A percentile compares a stretch with the other conserved stretches of the same genome.
These are phyloP conservation scores for Penicillium sp. DNA, from an alignment of 2,329 filamentous ascomycete genomes.

Conservation along the genomic window DNA sequence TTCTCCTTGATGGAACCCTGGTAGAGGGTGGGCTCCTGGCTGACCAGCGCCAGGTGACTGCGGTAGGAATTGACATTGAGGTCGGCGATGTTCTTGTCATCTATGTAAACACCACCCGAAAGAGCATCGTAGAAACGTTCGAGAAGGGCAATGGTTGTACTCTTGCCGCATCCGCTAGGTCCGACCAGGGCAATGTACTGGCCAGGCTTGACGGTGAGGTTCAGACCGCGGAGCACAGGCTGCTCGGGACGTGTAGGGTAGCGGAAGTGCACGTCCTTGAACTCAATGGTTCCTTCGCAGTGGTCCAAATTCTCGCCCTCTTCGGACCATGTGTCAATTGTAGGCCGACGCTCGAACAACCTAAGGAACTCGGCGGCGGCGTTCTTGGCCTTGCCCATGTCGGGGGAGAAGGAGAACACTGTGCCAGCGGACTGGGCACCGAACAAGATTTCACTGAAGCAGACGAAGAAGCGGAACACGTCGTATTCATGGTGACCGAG, in stretches of 20 bases:
- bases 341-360: slow-evolving; percentile 77
- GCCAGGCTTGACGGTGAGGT: slow-evolving; percentile 50
- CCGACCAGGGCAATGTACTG: slow-evolving; percentile 73
- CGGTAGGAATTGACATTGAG: slow-evolving; percentile 87
- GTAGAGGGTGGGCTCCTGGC: slow-evolving; percentile 91
- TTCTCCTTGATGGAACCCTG: slow-evolving; percentile 90
- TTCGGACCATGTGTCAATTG: slow-evolving; percentile 76
- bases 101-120: slow-evolving; percentile 73
- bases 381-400: slow-evolving; percentile 89
- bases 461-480: slow-evolving; percentile 88
- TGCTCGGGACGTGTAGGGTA: slow-evolving; percentile 90
- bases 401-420: slow-evolving; percentile 84
- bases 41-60: slow-evolving; percentile 78
- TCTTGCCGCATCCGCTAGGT: slow-evolving; percentile 92
- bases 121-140: slow-evolving; percentile 94
- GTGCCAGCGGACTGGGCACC: slow-evolving; percentile 87
- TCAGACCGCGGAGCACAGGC: slow-evolving; percentile 82
- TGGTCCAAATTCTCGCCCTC: slow-evolving; percentile 62
- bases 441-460: slow-evolving; percentile 84
- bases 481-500: slow-evolving; percentile 68
- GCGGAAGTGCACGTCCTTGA: slow-evolving; percentile 88
- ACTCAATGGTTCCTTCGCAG: slow-evolving; percentile 78
- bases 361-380: slow-evolving; percentile 76
- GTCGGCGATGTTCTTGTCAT: slow-evolving; percentile 75
- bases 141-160: slow-evolving; percentile 83